Evolutionary conservation across 2,329 filamentous ascomycete genomes (phyloP), one percentile per base, ranked within the genome.

Genomic region (Monilinia polystroma): DNA sequence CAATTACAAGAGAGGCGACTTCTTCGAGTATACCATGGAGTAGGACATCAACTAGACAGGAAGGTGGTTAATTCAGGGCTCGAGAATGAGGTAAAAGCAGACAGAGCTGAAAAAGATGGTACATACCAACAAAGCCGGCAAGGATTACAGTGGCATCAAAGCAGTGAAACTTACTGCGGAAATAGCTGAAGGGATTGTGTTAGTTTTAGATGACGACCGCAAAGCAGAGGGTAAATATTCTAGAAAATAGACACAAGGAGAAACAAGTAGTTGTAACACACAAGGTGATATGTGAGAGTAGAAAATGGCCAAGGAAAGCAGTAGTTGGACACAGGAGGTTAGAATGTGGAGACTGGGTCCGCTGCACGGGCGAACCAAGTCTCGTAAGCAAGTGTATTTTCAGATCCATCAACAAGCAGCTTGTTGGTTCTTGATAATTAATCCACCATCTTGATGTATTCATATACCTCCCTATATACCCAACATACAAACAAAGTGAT

Each of bases 71-170:
- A 43, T 20, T 57, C 55, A 23, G 11, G 10, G 35, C 7, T n/a
- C 20, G 35, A 32, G 23, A 38, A 20, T 14, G 14, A 32, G 26
- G 18, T 29, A 29, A 16, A 29, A 63, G 51, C 14, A 18, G 16
- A 2, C 11, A 29, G 20, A 29, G n/a, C 8, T 5, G 41, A n/a
- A 11, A 43, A 54, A 45, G 5, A 38, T 20, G 16, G 29, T 38
- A 60, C 58, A 51, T 60, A 60, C 58, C 80, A 41, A 84, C 74
- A 75, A 91, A 90, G 69, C 85, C 84, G 1, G 81, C 78, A 2
- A 89, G 67, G 70, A 90, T 90, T 66, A 91, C 82, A 26, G 81
- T 73, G 0, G 86, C 84, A 75, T 91, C 88, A 67, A 91, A 85
- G 64, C 82, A 78, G 73, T 90, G 87, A 74, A 90, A 89, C 77